Base-by-base conservation (phyloP, 164 flowering plant genomes). In the Stephania japonica region DNA sequence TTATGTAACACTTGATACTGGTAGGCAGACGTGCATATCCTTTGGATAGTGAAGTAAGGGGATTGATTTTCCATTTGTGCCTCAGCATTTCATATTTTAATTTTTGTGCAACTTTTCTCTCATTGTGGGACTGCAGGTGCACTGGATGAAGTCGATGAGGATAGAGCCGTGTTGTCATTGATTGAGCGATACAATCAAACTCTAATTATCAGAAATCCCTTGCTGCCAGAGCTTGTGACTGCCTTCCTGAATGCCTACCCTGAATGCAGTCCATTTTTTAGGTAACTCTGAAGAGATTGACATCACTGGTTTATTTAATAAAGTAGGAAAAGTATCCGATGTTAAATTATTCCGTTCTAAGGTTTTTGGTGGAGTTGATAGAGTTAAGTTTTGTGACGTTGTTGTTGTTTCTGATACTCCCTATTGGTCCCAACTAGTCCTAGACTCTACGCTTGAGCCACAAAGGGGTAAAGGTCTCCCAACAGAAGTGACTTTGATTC, bases 201-300 rank as follows among this genome's bases (percentile, higher is more conserved):
- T 70, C 84, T 86, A 11, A 23, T 77, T 71, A 79, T 53, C 64
- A 80, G 74, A 21, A 77, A 78, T 49, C 42, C 65, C 5, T 67
- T 84, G 19, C 80, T 86, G 4, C 66, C 85, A 0, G 78, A 75
- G 23, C 78, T 86, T 32, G 65, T 85, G 23, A 73, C 84, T 23
- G 80, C 65, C 21, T 87, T 89, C 67, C 11, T 84, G 65, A 49
- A 74, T 65, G 72, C 80, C 21, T 87, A 84, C 72, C 97, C 97
- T 1, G 80, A 84, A 24, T 86, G 70, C 72, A 21, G 23, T 25
- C 42, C 59, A 1, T 83, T 70, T 78, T 81, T 87, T 73, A 77
- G 73, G 72, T 68, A 78, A 61, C 75, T 59, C 32, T 41, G 62
- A 43, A 71, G 59, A 66, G 32, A 38, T 24, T 14, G n/a, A 32